Conservation (phyloP, 179 eudicot genomes). For the Sideroxylon spinosum region DNA sequence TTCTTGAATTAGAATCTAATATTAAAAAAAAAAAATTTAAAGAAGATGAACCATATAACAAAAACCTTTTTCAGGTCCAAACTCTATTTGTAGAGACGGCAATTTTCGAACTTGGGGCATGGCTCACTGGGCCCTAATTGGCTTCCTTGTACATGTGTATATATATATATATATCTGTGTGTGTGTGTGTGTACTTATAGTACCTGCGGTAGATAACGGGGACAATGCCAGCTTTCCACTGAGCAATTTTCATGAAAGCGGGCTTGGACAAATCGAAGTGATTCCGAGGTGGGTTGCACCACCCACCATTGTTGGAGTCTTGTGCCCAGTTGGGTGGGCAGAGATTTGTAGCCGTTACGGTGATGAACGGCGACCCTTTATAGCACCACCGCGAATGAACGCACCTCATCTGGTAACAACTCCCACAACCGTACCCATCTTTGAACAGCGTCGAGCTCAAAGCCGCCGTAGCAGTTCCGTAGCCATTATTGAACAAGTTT, state of each 20-base stretch:
- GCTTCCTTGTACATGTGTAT: no score
- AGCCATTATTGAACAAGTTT: conserved; percentile 50
- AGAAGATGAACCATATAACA: no score
- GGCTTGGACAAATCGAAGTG: conserved; percentile 83
- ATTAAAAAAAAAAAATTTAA: no score
- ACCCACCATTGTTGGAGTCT: conserved; percentile 60
- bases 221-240: conserved; percentile 62
- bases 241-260: conserved; percentile 63
- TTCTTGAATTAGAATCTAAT: no score
- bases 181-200: background rate
- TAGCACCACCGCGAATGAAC: conserved; percentile 50
- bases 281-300: conserved; percentile 83
- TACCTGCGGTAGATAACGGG: conserved; percentile 68
- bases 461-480: conserved; percentile 69
- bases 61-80: no score
- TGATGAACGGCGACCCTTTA: conserved; percentile 27
- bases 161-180: background rate
- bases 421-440: conserved; percentile 66
- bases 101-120: no score
- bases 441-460: conserved; percentile 65
- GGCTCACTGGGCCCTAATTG: no score
- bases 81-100: no score
- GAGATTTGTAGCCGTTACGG: conserved; percentile 68
- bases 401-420: conserved; percentile 60
- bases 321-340: conserved; percentile 74